Evolutionary conservation across 306 rosid genomes (phyloP), one percentile per base, ranked within the genome.

Genomic region (Casuarina equisetifolia): DNA sequence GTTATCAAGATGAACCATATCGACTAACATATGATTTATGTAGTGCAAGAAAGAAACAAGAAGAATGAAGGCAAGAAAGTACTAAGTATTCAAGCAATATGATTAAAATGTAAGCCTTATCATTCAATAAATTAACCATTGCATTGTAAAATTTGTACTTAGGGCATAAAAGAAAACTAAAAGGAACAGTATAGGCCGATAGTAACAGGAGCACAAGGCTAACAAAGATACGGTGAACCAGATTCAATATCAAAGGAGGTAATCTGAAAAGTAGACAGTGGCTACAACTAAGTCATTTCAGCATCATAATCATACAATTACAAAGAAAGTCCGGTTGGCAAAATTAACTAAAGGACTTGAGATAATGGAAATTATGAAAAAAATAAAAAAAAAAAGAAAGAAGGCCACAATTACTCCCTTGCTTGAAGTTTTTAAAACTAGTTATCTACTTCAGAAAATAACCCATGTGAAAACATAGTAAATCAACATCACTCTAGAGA

Each of bases 1-100:
- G 80, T 84, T 84, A 81, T 80, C 72, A 83, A 64, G 74, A 89
- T 55, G 76, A 49, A 69, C 39, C 64, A 74, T 38, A 67, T 35
- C 17, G 36, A 9, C 3, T 40, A 39, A 58, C 39, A 25, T 58
- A 3, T 35, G 35, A 7, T 58, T 25, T 25, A 25, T 8, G 25
- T 15, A 5, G 13, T 6, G 10, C 19, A 63, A 38, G 35, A 36
- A 38, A 81, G 71, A 75, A 78, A 78, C 32, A 54, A 54, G 12
- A n/a, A 72, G 53, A 75, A 25, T 72, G 38, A 67, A 72, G 44
- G 15, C 52, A 49, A 35, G 55, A 71, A 25, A 35, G 32, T 63
- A 63, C 13, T 40, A 5, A 36, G 46, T 15, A 6, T 54, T 63
- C 69, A 2, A 38, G 19, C 43, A 38, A 63, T 38, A 13, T 63